These are phyloP conservation scores for Monosporascus sp. DNA, from an alignment of 2,329 filamentous ascomycete species.

Conservation along the genomic window DNA sequence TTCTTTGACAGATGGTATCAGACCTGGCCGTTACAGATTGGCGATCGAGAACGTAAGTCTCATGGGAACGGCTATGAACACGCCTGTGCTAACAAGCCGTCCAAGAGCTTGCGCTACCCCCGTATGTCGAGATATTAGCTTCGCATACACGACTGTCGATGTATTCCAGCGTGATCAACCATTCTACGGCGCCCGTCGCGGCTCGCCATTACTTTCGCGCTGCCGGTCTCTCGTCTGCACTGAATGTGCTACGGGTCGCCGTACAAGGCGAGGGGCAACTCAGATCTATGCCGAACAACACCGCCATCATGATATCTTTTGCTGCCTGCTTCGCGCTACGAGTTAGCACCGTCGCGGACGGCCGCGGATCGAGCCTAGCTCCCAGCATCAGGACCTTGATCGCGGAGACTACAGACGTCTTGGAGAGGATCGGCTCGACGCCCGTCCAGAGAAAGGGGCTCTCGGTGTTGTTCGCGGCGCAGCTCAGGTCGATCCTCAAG, in stretches of 20 bases:
- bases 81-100: conserved; percentile 13
- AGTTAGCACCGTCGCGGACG: conserved; percentile 54
- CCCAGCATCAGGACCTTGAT: conserved; percentile 61
- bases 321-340: conserved; percentile 66
- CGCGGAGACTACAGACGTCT: conserved; percentile 62
- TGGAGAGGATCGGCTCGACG: conserved; percentile 63
- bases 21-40: conserved; percentile 47
- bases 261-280: conserved; percentile 67
- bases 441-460: conserved; percentile 64
- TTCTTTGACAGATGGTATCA: conserved; percentile 31
- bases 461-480: conserved; percentile 55
- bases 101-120: conserved; percentile 53
- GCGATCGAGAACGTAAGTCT: conserved; percentile 39
- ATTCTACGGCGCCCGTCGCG: conserved; percentile 64
- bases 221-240: conserved; percentile 63
- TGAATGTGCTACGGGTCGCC: conserved; percentile 70
- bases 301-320: conserved; percentile 74
- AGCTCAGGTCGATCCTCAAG: conserved; percentile 44
- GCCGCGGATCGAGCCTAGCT: conserved; percentile 50
- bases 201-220: conserved; percentile 70
- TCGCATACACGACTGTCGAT: conserved; percentile 70
- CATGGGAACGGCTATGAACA: conserved; percentile 5
- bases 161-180: conserved; percentile 70
- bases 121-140: conserved; percentile 71
- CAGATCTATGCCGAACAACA: conserved; percentile 75